Evolutionary conservation across 164 flowering plant genomes (phyloP), one percentile per base, ranked within the genome.

Genomic region (Tinospora cordifolia): DNA sequence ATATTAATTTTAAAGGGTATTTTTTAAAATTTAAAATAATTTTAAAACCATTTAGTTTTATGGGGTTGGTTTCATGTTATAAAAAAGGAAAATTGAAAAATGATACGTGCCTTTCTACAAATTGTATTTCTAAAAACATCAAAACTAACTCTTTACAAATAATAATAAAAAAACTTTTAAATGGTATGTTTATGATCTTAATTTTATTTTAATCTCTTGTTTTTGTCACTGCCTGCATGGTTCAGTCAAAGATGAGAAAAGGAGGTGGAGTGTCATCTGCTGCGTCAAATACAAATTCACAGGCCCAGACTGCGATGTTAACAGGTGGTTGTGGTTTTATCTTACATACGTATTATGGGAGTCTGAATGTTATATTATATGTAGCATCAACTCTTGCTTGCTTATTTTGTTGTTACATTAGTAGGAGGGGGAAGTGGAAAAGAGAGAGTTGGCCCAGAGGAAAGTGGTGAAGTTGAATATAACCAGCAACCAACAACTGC

Each of bases 171-270:
- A 30, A 30, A 30, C 4, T 30, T 30, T 30, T 30, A 30, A 4
- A 30, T 30, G 36, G 36, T 30, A 30, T 30, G 2, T 30, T 30
- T 30, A 30, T 30, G 36, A 30, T 30, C 4, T 30, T 30, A 30
- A 30, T 30, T 30, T 30, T 30, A n/a, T 40, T 41, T n/a, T 11
- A 15, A 19, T 49, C 8, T 15, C 41, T 66, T 66, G 1, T 66
- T 27, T 2, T 71, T 36, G 38, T 51, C 19, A 4, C 17, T 72
- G 70, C 25, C 71, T 65, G 51, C 65, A 22, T 73, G 68, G 69
- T 76, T 66, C 88, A 93, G 98, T 72, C 82, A 21, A 93, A 79
- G 86, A 69, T 83, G 74, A 93, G 83, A 74, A 90, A 79, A 47
- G 92, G 89, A 77, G 64, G 74, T 69, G 85, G 80, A 75, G 71